Conservation (phyloP, 306 rosid genomes). For the Senna tora region DNA sequence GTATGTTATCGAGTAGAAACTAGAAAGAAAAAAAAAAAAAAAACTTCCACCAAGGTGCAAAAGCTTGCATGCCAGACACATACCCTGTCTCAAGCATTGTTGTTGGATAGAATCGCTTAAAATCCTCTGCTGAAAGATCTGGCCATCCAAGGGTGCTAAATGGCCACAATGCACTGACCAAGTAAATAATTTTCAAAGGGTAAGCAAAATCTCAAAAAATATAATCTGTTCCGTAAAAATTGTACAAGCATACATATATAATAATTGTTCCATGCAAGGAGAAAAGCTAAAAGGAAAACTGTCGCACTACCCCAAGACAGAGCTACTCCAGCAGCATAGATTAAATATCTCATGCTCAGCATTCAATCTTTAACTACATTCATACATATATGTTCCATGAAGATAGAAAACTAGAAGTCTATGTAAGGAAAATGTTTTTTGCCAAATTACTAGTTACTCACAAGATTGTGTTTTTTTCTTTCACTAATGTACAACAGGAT, state of each 20-base stretch:
- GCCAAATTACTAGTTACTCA: constrained; percentile 2
- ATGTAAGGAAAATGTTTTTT: not conserved
- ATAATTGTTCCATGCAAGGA: not conserved
- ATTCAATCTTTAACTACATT: not conserved
- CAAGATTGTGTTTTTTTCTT: too few species aligned
- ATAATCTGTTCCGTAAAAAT: not conserved
- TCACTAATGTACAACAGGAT: too few species aligned
- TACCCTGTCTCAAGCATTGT: constrained; percentile 99
- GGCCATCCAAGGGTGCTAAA: constrained; percentile 99
- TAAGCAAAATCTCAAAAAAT: constrained; percentile 10
- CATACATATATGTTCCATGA: not conserved
- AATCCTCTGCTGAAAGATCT: constrained; percentile 74
- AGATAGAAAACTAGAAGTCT: constrained; percentile 17
- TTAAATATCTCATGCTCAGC: not conserved
- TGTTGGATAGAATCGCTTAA: constrained; percentile 85
- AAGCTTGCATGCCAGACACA: constrained; percentile 38
- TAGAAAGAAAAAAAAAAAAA: constrained; percentile 2
- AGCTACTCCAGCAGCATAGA: constrained; percentile 11
- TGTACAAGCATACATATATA: not conserved
- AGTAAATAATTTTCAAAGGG: not conserved
- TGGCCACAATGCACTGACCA: constrained; percentile 91
- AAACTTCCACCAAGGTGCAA: constrained; percentile 25
- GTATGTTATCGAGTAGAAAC: not conserved
- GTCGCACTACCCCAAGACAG: not conserved
- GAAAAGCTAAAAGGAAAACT: not conserved